Conservation (phyloP, 164 flowering plant species). For the Dillenia suffruticosa region DNA sequence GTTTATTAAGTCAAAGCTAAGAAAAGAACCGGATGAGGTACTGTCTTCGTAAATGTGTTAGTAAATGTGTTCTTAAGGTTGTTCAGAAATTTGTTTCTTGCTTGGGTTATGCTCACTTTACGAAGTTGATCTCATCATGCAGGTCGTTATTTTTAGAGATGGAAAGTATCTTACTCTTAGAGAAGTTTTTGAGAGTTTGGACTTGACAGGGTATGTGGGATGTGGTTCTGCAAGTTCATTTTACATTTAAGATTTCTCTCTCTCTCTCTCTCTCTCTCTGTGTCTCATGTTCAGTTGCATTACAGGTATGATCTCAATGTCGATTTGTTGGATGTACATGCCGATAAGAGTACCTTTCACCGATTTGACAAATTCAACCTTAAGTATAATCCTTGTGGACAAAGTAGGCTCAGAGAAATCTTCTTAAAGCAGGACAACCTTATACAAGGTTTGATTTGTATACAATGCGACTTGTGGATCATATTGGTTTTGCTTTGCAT, state of each 20-base stretch:
- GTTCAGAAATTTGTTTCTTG: too few species aligned
- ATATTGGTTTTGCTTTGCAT: too few species aligned
- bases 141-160: conserved; percentile 83
- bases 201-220: conserved; percentile 57
- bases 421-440: conserved; percentile 69
- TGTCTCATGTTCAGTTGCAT: background rate
- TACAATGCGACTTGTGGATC: too few species aligned
- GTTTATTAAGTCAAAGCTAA: conserved; percentile 65
- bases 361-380: conserved; percentile 73
- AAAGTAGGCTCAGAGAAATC: conserved; percentile 63
- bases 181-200: conserved; percentile 79
- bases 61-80: too few species aligned
- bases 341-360: conserved; percentile 65
- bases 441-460: conserved; percentile 42
- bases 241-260: background rate
- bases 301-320: conserved; percentile 58
- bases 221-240: background rate
- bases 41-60: background rate
- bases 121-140: conserved; percentile 3
- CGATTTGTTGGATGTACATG: conserved; percentile 67
- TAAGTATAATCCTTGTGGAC: conserved; percentile 75
- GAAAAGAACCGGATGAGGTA: conserved; percentile 81
- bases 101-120: background rate
- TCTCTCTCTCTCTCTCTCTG: background rate
- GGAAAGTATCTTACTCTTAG: conserved; percentile 66